Base-by-base conservation (phyloP, 768 basidiomycete genomes). In the Panus rudis region DNA sequence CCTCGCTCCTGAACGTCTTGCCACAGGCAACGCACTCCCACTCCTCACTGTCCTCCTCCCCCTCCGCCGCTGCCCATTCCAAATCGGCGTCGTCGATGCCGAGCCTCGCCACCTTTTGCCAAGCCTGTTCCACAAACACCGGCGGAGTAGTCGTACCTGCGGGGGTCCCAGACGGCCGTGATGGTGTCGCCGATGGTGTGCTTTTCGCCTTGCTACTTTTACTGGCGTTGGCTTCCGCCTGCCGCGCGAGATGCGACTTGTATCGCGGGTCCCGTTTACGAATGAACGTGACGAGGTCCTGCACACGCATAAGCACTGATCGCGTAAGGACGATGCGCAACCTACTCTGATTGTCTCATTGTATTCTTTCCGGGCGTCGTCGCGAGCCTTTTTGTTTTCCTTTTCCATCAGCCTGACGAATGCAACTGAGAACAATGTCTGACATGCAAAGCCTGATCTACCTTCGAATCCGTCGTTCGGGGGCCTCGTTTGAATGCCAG, bases 11-110 rank as follows among this genome's bases (percentile, higher is more conserved):
- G 59, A 97, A 98, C 1, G 75, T 72, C 67, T 96, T 97, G 22
- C 76, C 71, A 55, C 96, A 99, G 6, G 82, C 93, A n/a, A 97
- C 83, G 55, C 96, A 99, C 59, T 94, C 92, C 82, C 85, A 92
- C 57, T 87, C 86, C 53, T 91, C 86, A 4, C 74, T 64, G 45
- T 82, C 76, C 22, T 77, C 78, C 5, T 19, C 43, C 19, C 78
- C 80, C 57, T 84, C 85, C 2, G 74, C 84, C 6, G 71, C 71
- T 3, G 79, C 80, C 82, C 84, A 88, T 47, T 89, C 83, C 4
- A 84, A 66, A 53, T 88, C 88, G 2, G 67, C 75, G 47, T 78
- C 73, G 30, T 69, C 57, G 21, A 64, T 60, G 17, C 55, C 42
- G 33, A 35, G 33, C 16, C 21, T 35, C 42, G 41, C 58, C 3